Evolutionary conservation across 176 grass and related monocot genomes (phyloP).

Genomic region (Oryza nivara): DNA sequence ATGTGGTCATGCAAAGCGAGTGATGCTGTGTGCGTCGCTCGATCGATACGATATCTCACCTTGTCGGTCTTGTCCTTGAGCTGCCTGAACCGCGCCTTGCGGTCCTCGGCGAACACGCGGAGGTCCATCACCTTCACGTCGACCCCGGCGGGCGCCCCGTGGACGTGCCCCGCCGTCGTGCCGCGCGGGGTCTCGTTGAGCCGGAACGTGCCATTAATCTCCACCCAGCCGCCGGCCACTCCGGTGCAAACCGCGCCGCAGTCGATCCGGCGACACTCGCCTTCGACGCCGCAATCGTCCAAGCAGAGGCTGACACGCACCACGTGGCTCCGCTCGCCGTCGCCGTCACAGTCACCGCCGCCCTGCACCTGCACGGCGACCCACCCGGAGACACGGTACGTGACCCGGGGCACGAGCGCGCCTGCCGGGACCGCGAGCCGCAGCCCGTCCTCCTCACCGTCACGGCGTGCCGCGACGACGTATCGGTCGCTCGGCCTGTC

Average conservation of each 20-base stretch:
- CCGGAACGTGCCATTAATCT: conserved; percentile 53
- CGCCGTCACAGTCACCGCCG: no score
- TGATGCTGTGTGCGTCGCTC: no score
- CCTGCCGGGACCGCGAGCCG: conserved; percentile 12
- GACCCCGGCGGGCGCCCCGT: conserved; percentile 26
- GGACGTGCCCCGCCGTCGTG: conserved; percentile 22
- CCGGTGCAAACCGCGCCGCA: not conserved
- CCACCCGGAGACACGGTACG: conserved; percentile 50
- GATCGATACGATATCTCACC: not conserved
- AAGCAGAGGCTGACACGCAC: no score
- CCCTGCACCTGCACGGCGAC: conserved; percentile 1
- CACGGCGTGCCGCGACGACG: not conserved
- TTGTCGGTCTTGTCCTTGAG: no score
- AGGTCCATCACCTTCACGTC: no score
- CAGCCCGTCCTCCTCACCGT: conserved; percentile 8
- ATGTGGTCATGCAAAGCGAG: no score
- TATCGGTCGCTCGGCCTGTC: conserved; percentile 5
- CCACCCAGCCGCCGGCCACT: conserved; percentile 17
- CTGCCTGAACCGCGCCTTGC: no score
- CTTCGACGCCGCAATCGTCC: no score
- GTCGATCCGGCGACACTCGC: no score
- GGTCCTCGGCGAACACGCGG: no score
- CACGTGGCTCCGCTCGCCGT: no score
- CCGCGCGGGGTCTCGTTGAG: conserved; percentile 7
- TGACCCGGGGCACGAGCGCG: conserved; percentile 17